Percentiles rank a stretch among this genome's conserved stretches.
phyloP scores from a whole-genome alignment of 163 green algal species.

The Coccomyxa subellipsoidea region DNA sequence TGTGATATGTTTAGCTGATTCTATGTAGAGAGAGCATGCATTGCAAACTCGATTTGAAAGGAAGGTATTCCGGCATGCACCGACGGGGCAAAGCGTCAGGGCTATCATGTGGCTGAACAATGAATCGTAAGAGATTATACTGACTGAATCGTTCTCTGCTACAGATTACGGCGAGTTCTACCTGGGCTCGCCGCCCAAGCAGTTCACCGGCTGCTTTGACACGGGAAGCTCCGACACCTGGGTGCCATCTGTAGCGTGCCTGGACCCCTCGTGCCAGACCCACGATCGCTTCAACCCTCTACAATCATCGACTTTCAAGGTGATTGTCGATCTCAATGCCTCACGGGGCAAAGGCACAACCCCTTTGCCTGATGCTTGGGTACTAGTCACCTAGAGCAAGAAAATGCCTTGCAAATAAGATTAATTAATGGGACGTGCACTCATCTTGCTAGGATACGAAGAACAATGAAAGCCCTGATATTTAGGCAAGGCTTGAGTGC shows the following conservation, averaged over 20 bases:
- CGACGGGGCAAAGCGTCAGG: no score
- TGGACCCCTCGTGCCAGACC: background rate
- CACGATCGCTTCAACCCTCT: constrained; percentile 2
- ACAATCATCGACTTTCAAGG: constrained; percentile 6
- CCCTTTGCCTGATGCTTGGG: no score
- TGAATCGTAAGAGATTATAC: background rate
- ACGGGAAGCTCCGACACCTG: constrained; percentile 22
- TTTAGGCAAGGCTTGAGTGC: no score
- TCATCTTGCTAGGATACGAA: no score
- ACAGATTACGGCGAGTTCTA: constrained; percentile 23
- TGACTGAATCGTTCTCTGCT: background rate
- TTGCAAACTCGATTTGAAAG: no score
- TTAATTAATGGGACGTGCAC: no score
- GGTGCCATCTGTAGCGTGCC: background rate
- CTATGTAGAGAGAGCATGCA: background rate
- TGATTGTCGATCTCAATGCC: background rate
- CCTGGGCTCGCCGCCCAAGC: constrained; percentile 8
- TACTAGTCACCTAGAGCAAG: no score
- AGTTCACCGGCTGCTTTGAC: constrained; percentile 26
- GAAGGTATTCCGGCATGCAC: no score
- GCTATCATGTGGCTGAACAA: no score
- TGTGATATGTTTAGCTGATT: background rate
- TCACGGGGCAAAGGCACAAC: no score
- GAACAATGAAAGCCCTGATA: no score
- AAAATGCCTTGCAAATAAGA: no score